These are phyloP conservation scores for Ophiocordyceps camponoti-floridani DNA, from an alignment of 2,329 filamentous ascomycete genomes.

Conservation along the genomic window DNA sequence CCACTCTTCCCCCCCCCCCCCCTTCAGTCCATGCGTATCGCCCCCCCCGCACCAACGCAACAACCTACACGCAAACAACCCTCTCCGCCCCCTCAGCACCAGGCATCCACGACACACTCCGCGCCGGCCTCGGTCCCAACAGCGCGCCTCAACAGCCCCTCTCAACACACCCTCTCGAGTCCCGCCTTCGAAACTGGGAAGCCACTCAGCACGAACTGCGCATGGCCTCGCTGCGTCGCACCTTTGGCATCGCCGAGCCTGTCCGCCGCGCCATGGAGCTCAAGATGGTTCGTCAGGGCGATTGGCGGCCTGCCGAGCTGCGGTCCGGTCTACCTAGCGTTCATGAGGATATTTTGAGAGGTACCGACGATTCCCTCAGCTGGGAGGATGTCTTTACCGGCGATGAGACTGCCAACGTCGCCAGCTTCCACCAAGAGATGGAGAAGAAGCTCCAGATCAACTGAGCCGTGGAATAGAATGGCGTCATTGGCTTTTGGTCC, in stretches of 20 bases:
- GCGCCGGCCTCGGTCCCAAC: conserved; percentile 58
- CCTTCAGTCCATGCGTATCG: conserved; percentile 68
- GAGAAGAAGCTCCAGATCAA: conserved; percentile 74
- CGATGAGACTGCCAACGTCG: conserved; percentile 51
- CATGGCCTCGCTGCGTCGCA: conserved; percentile 72
- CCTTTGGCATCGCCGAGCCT: conserved; percentile 85
- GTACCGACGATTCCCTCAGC: conserved; percentile 55
- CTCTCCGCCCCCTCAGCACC: conserved; percentile 75
- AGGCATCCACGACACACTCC: conserved; percentile 84
- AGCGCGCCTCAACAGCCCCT: conserved; percentile 28
- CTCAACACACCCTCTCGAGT: conserved; percentile 70
- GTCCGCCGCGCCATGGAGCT: conserved; percentile 89
- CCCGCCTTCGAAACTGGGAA: conserved; percentile 79
- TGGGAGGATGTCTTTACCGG: conserved; percentile 93
- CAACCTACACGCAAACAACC: conserved; percentile 45
- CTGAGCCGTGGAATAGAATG: too few relatives aligned
- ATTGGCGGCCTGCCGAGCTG: conserved; percentile 61
- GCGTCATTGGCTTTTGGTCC: too few relatives aligned
- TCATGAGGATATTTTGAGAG: conserved; percentile 78
- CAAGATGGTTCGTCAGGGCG: conserved; percentile 63
- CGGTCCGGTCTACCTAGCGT: conserved; percentile 43
- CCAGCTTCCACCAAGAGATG: conserved; percentile 81
- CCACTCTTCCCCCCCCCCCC: too few relatives aligned
- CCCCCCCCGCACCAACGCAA: conserved; percentile 53
- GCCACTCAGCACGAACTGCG: conserved; percentile 73